Conservation (phyloP, 2,329 filamentous ascomycete species). For the Xylaria sp. region DNA sequence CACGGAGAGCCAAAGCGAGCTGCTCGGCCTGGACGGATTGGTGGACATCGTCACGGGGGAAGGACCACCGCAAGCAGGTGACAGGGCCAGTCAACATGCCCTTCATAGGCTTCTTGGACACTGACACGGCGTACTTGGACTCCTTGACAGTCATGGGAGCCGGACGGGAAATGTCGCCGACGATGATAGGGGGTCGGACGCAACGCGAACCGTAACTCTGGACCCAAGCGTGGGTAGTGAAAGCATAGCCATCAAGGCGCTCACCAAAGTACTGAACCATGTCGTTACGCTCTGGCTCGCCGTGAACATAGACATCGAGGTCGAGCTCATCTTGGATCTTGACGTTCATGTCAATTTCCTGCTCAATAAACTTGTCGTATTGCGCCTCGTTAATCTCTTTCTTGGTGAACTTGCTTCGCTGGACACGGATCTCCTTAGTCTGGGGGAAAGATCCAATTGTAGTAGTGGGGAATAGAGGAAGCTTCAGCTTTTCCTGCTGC, state of each 20-base stretch:
- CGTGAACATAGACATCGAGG: slow-evolving; percentile 97
- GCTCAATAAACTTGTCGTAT: slow-evolving; percentile 99
- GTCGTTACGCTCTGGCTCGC: slow-evolving; percentile 99
- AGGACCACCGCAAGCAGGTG: slow-evolving; percentile 99
- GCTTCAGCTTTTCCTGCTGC: slow-evolving; percentile 91
- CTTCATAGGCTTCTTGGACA: slow-evolving; percentile 99
- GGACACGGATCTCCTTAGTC: slow-evolving; percentile 97
- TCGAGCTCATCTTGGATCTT: slow-evolving; percentile 98
- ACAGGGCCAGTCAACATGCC: slow-evolving; percentile 99
- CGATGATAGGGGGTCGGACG: slow-evolving; percentile 97
- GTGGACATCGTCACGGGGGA: slow-evolving; percentile 99
- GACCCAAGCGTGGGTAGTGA: slow-evolving; percentile 99
- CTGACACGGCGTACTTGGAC: slow-evolving; percentile 96
- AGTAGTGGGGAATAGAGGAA: slow-evolving; percentile 97
- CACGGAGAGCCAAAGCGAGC: slow-evolving; percentile 96
- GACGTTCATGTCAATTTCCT: slow-evolving; percentile 95
- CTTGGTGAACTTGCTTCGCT: slow-evolving; percentile 99
- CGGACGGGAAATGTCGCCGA: slow-evolving; percentile 97
- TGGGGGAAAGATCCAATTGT: slow-evolving; percentile 99
- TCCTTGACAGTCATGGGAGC: slow-evolving; percentile 99
- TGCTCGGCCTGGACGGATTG: slow-evolving; percentile 99
- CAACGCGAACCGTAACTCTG: slow-evolving; percentile 98
- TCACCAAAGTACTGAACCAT: slow-evolving; percentile 99
- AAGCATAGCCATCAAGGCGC: slow-evolving; percentile 94
- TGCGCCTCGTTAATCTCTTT: slow-evolving; percentile 89